Evolutionary conservation across 2,329 filamentous ascomycete species (phyloP), one percentile per base, ranked within the genome.

Genomic region (Fusarium abutilonis): DNA sequence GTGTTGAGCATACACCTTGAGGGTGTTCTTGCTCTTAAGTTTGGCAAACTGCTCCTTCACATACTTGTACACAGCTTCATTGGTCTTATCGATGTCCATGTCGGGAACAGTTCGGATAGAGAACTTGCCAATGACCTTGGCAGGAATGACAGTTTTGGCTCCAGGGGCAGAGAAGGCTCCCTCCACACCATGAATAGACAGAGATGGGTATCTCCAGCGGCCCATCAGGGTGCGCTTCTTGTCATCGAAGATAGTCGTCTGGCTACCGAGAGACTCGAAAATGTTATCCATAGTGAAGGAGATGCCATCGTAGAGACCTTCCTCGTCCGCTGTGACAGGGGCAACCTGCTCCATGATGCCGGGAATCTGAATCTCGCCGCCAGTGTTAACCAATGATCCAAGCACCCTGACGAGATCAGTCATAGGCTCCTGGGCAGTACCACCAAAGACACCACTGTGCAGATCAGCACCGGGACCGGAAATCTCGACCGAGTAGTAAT

Each of bases 101-200:
- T 99, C 87, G 49, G 95, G 95, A 19, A 99, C 95, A 32, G 93
- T 98, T 69, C 95, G 89, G 79, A 99, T 97, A 46, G 92, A 96
- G 83, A 99, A 99, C 82, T 99, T 99, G 79, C 95, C 95, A 72
- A 89, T 91, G 55, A 99, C 95, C 83, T 97, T 97, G 73, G 95
- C 94, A 4, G 95, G 95, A 70, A 99, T 99, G 72, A 99, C 95
- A 1, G 95, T 99, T 86, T 99, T 99, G 54, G 93, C 95, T 42
- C 95, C 95, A 6, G 93, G 90, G 2, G 91, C 89, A 40, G 91
- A 94, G 82, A 96, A 99, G 47, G 93, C 95, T 57, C 95, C 95
- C 79, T 99, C 95, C 67, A 99, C 80, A 59, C 95, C 95, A 81
- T 99, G 95, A 38, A 99, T 82, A 21, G 93, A 97, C 53, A 99